Percentiles rank a stretch among this genome's conserved stretches.
Conservation (phyloP, 2,329 filamentous ascomycete species). For the Nothomitra cinnamomea region DNA sequence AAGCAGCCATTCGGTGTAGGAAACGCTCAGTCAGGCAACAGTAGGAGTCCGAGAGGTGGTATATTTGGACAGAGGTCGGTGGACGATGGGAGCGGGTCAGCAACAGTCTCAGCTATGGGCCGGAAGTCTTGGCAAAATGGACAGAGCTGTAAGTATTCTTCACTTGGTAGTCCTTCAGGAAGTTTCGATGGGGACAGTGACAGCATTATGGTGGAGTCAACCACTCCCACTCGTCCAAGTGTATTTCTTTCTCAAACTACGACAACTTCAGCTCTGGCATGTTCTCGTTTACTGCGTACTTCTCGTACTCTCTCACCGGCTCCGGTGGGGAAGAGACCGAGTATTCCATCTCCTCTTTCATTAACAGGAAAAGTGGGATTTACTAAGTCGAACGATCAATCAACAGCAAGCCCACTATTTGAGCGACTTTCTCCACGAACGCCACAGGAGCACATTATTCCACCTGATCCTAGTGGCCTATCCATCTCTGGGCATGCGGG, state of each 20-base stretch:
- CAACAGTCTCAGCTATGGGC: not conserved
- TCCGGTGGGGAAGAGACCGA: constrained; percentile 23
- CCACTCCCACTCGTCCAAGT: constrained; percentile 19
- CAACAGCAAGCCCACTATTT: constrained; percentile 45
- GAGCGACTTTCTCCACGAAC: constrained; percentile 50
- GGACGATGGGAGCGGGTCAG: constrained; percentile 22
- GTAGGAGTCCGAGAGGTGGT: constrained; percentile 19
- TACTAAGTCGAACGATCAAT: constrained; percentile 34
- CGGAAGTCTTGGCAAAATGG: constrained; percentile 6
- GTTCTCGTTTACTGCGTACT: constrained; percentile 23
- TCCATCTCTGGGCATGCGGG: constrained; percentile 54
- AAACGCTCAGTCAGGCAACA: not conserved
- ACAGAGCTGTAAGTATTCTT: constrained; percentile 22
- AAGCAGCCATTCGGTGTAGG: constrained; percentile 39
- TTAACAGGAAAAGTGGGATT: constrained; percentile 24
- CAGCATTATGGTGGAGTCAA: constrained; percentile 18
- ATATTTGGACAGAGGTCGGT: constrained; percentile 30
- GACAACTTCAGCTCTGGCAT: constrained; percentile 20
- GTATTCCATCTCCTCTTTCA: constrained; percentile 12
- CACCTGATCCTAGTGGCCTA: constrained; percentile 64
- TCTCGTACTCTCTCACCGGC: constrained; percentile 21
- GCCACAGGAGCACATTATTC: constrained; percentile 55
- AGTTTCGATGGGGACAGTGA: constrained; percentile 19
- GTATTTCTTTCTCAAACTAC: constrained; percentile 11
- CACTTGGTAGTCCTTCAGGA: constrained; percentile 14